A percentile compares a stretch with the other conserved stretches of the same genome.
These are phyloP conservation scores for Hyparrhenia diplandra DNA, from an alignment of 176 grass and related monocot species.

Conservation along the genomic window DNA sequence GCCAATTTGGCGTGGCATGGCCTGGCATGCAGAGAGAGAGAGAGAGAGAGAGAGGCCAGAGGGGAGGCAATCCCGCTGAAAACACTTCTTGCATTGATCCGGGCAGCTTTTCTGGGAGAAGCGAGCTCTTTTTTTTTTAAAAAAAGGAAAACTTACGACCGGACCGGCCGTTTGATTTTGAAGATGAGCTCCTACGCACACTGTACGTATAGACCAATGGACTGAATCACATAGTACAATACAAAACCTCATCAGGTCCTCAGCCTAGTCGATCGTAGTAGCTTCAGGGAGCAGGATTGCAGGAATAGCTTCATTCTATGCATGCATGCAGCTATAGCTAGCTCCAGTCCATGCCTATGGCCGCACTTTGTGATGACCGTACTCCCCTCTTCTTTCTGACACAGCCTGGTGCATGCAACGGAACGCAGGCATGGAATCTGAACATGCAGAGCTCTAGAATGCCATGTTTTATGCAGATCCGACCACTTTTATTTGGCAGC, in stretches of 20 bases:
- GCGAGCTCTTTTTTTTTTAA: neutral
- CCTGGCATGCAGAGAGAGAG: neutral
- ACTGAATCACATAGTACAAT: neutral
- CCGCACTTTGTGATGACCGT: slow-evolving; percentile 25
- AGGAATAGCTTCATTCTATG: neutral
- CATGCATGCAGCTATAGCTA: neutral
- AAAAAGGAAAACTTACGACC: neutral
- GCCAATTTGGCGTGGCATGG: neutral
- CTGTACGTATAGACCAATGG: no score
- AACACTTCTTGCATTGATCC: slow-evolving; percentile 47
- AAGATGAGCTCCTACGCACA: neutral
- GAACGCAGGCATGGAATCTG: slow-evolving; percentile 2
- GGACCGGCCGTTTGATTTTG: neutral
- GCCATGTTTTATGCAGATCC: neutral
- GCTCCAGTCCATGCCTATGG: slow-evolving; percentile 19
- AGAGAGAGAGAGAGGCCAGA: neutral
- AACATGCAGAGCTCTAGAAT: neutral
- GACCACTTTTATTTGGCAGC: neutral
- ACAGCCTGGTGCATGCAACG: neutral
- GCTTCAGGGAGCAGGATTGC: neutral
- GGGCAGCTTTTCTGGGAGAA: slow-evolving; percentile 46
- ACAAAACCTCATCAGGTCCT: neutral
- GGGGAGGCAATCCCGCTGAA: slow-evolving; percentile 44
- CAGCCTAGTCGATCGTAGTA: neutral
- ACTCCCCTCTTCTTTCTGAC: neutral